Evolutionary conservation across 371 early-diverging fungal genomes (phyloP), one percentile per base, ranked within the genome.

Genomic region (Amoeboaphelidium occidentale): DNA sequence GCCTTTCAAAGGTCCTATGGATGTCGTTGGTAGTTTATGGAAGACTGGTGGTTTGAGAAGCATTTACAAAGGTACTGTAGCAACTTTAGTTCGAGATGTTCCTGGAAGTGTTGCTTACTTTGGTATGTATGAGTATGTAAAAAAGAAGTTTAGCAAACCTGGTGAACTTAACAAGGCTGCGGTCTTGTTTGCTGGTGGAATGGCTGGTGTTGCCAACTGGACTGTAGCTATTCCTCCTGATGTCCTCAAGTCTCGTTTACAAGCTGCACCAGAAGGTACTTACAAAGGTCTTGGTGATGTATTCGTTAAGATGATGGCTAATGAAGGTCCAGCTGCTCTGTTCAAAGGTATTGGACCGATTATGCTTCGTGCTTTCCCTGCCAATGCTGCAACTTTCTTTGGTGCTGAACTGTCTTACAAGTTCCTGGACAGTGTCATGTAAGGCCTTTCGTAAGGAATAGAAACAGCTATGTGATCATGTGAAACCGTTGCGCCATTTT

Each of bases 21-120:
- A 84, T 62, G 84, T 77, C 14, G 76, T 75, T 17, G 61, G 66
- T 52, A 72, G 70, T 32, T 65, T 85, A 51, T 69, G 76, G 59
- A 71, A 75, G 57, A 75, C 77, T 55, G 79, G 80, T 23, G 65
- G 67, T 25, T 58, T 56, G 23, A 59, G 59, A 51, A 32, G 39
- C 17, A 10, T 32, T 10, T 67, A 63, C 58, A 65, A 50, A 48
- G 65, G 65, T 32, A 67, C 68, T 63, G 76, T 79, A 49, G 92
- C 92, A 42, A 93, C 96, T 2, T 67, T 94, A 25, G 66, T 85
- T 52, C 75, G 96, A 52, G 96, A 94, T 62, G 77, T 76, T 42
- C 91, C 92, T 14, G 96, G 93, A 50, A 80, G 81, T 27, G 90
- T 88, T 42, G 91, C 89, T n/a, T 94, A 89, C 72, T 87, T 92